These are phyloP conservation scores for Leccinum broughii DNA, from an alignment of 768 basidiomycete species.

Conservation along the genomic window DNA sequence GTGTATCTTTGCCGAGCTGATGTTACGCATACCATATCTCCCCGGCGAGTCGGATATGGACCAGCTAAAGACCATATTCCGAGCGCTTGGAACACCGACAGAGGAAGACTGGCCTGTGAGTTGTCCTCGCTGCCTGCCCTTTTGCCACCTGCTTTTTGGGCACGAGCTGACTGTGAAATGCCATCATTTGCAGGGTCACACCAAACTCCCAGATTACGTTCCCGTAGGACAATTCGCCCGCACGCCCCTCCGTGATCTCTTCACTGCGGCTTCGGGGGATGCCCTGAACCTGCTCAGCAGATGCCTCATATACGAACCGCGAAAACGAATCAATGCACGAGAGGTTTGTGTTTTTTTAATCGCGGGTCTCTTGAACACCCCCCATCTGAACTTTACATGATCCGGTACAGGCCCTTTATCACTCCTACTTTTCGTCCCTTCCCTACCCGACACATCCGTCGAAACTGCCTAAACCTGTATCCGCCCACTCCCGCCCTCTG, in stretches of 20 bases:
- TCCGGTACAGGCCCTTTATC: slow-evolving; percentile 66
- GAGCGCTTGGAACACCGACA: slow-evolving; percentile 92
- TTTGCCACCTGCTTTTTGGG: background rate
- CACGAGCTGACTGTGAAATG: background rate
- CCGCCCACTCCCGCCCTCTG: slow-evolving; percentile 53
- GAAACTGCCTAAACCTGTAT: slow-evolving; percentile 76
- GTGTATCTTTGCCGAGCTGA: slow-evolving; percentile 96
- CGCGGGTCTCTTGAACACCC: background rate
- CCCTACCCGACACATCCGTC: slow-evolving; percentile 89
- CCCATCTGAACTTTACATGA: background rate
- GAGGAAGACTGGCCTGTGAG: slow-evolving; percentile 97
- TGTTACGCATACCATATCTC: slow-evolving; percentile 93
- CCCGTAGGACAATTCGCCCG: slow-evolving; percentile 85
- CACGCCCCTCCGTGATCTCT: slow-evolving; percentile 78
- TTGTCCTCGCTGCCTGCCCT: slow-evolving; percentile 14
- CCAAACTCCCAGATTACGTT: slow-evolving; percentile 87
- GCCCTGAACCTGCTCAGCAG: slow-evolving; percentile 79
- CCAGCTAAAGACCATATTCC: slow-evolving; percentile 92
- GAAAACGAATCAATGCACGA: slow-evolving; percentile 73
- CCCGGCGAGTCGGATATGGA: slow-evolving; percentile 97
- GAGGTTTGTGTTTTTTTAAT: slow-evolving; percentile 51
- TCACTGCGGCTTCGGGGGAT: slow-evolving; percentile 87
- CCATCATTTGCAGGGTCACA: slow-evolving; percentile 69
- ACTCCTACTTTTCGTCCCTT: slow-evolving; percentile 84
- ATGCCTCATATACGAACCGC: slow-evolving; percentile 84